These are phyloP conservation scores for Trichoderma sp. DNA, from an alignment of 2,329 filamentous ascomycete species.

Conservation along the genomic window DNA sequence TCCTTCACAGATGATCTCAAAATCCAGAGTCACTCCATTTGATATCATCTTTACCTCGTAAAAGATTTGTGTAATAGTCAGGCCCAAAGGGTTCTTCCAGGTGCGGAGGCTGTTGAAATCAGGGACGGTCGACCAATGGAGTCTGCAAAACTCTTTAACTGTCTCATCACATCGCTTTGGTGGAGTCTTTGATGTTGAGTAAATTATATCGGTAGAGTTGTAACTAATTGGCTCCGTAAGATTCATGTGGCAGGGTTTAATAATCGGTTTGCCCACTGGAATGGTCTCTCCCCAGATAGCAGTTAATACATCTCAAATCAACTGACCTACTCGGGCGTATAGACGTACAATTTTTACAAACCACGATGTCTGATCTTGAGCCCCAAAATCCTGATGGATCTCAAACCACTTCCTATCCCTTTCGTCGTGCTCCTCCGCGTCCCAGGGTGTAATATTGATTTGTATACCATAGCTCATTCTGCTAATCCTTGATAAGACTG, in stretches of 20 bases:
- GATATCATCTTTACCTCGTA: conserved; percentile 28
- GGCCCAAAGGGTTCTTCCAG: conserved; percentile 12
- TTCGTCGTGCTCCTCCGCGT: background rate
- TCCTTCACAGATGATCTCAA: conserved; percentile 26
- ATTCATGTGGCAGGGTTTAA: conserved; percentile 17
- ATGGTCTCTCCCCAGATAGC: conserved; percentile 16
- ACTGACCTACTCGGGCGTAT: fast-evolving
- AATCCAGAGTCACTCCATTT: conserved; percentile 29
- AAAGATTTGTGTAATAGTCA: background rate
- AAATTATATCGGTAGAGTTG: conserved; percentile 12
- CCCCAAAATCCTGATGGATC: background rate
- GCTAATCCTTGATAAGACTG: conserved; percentile 34
- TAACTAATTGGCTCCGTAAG: background rate
- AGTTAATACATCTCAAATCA: background rate
- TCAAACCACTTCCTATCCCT: conserved; percentile 32
- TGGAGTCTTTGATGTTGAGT: conserved; percentile 1
- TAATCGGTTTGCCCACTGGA: background rate
- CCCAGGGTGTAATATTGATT: fast-evolving
- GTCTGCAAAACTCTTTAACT: conserved; percentile 24
- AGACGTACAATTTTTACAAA: conserved; percentile 34
- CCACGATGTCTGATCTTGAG: conserved; percentile 36
- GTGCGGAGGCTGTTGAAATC: conserved; percentile 3
- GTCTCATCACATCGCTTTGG: conserved; percentile 25
- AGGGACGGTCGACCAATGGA: conserved; percentile 25
- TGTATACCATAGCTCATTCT: conserved; percentile 37